Evolutionary conservation across 257 asterid species (phyloP).

Genomic region (Nicotiana knightiana): DNA sequence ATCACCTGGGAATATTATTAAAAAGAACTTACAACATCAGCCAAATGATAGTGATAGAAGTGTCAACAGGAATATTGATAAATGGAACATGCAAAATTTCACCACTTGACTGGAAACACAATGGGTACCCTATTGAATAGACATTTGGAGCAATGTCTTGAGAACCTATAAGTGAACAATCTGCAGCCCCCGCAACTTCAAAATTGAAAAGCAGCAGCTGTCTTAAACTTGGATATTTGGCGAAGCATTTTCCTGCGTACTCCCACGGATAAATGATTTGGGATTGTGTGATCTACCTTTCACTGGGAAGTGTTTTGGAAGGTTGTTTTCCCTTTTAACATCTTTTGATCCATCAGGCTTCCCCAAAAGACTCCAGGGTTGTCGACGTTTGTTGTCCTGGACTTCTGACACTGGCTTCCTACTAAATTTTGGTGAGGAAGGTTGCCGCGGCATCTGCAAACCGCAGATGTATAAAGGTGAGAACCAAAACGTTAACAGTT

Average conservation of each 20-base stretch:
- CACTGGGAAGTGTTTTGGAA: conserved; percentile 4
- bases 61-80: background rate
- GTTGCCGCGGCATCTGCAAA: conserved; percentile 33
- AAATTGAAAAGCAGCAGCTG: background rate
- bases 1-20: background rate
- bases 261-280: conserved; percentile 27
- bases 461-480: background rate
- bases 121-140: background rate
- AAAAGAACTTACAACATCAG: background rate
- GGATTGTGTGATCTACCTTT: conserved; percentile 7
- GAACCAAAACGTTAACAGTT: background rate
- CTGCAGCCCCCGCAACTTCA: background rate
- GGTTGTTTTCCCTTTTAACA: conserved; percentile 25
- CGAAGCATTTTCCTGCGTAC: conserved; percentile 42
- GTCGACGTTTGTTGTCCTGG: conserved; percentile 35
- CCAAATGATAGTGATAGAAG: background rate
- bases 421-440: conserved; percentile 27
- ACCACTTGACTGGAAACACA: background rate
- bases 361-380: conserved; percentile 53
- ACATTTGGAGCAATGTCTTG: background rate
- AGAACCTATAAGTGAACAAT: background rate
- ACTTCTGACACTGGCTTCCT: conserved; percentile 32
- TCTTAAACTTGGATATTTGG: conserved; percentile 51
- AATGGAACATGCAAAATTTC: too few relatives aligned
- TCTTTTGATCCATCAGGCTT: conserved; percentile 37